Base-by-base conservation (phyloP, 345 rosid genomes). In the Gossypium mustelinum region DNA sequence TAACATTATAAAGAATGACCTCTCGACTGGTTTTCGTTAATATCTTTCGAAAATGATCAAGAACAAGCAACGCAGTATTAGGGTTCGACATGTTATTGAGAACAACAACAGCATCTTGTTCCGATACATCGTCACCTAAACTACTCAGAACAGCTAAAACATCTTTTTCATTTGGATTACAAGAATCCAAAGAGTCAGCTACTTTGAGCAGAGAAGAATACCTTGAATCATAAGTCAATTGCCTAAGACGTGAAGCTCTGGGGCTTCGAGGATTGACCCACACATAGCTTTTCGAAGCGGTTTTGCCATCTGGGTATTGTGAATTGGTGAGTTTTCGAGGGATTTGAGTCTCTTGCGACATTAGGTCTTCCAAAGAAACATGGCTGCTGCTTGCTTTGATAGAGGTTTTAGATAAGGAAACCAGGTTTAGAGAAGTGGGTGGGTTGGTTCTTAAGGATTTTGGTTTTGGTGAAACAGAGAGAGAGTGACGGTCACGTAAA, bases 261-360 rank as follows among this genome's bases (percentile, higher is more conserved):
- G 92, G 89, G 78, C 95, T 92, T 3, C 78, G 87, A 76, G 98
- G 97, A 74, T 94, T 94, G 76, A 94, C 92, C 97, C 97, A 90
- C 58, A 83, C 79, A 83, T 84, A 78, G 77, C 84, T 82, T 78
- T 85, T 88, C 18, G 41, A 58, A 58, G 62, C 2, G 16, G 73
- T 50, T 59, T 78, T 74, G 3, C 60, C 66, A n/a, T 68, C 81
- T 43, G 86, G 85, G 74, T 48, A n/a, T 3, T 58, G 67, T 1
- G 77, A 11, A 57, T 56, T 79, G 1, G 76, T 25, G 11, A 76
- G 85, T 71, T 72, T 62, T 3, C 70, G 16, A 13, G 79, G 47
- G 50, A 7, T 76, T 66, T 56, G 78, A 24, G 81, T 55, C 75
- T 84, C 84, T 43, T 79, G 80, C 3, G 83, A 43, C 29, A 81